Evolutionary conservation across 163 green algal species (phyloP), one percentile per base, ranked within the genome.

Genomic region (Coccomyxa subellipsoidea): DNA sequence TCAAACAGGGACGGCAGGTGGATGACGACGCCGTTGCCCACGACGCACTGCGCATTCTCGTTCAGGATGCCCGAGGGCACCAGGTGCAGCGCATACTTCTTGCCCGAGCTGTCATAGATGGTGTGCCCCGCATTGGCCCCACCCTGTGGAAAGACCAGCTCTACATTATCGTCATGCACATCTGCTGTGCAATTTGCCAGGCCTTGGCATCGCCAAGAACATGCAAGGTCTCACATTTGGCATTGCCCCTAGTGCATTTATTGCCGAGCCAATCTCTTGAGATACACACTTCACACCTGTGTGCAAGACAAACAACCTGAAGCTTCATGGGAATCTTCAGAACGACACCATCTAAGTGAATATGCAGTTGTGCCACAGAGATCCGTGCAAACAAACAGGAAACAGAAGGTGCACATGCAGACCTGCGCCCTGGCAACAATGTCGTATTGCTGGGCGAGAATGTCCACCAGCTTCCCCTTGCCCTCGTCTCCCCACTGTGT

Each of bases 381-480:
- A n/a, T n/a, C n/a, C n/a, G n/a, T n/a, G n/a, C n/a, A n/a, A n/a
- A n/a, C n/a, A n/a, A n/a, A n/a, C n/a, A n/a, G n/a, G n/a, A n/a
- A n/a, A n/a, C n/a, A n/a, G n/a, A 76, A 34, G 31, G 47, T 59
- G 47, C 10, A 10, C 39, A 54, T 34, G 71, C 71, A 72, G 15
- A 97, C 94, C 93, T 99, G 96, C 29, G 95, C 97, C 31, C 97
- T 88, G 0, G 94, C 95, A 29, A 99, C 95, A 54, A 99, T 92
- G 78, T 99, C 95, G 82, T 98, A 99, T 84, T 98, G 88, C 89
- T 97, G 93, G 34, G 96, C 96, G 37, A 99, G 87, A 79, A 98
- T 96, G 86, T 99, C 97, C 54, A 99, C 97, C 75, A 99, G 94
- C 90, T 99, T 99, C 80, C 97, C 97, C 88, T 99, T 99, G 84